Percentiles rank a stretch among this genome's conserved stretches.
Conservation (phyloP, 73 alveolate genomes). For the Uronychia setigera region DNA sequence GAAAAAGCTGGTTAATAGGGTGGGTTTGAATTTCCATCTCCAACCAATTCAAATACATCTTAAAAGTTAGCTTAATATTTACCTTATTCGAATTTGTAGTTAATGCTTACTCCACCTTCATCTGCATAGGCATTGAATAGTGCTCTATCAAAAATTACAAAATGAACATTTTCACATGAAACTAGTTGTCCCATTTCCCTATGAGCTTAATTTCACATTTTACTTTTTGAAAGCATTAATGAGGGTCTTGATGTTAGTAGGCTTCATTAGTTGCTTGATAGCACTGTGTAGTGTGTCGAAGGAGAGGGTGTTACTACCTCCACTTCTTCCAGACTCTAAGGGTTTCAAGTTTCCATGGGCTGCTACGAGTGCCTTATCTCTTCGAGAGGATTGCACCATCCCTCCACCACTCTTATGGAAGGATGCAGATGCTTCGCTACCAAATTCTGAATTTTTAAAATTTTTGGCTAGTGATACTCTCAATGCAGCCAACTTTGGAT, state of each 20-base stretch:
- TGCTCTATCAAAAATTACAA: not conserved
- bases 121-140: not conserved
- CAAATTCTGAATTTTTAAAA: not conserved
- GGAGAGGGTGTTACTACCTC: not conserved
- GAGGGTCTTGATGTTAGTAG: not conserved
- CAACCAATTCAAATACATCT: not conserved
- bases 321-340: not conserved
- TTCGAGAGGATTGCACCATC: not conserved
- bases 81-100: not conserved
- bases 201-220: not conserved
- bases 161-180: not conserved
- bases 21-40: not conserved
- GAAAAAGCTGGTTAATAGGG: not conserved
- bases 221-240: not conserved
- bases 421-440: too few species aligned
- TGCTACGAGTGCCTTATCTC: too few species aligned
- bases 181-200: not conserved
- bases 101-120: not conserved
- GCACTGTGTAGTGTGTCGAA: not conserved
- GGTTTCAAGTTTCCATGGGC: too few species aligned
- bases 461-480: not conserved
- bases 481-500: not conserved
- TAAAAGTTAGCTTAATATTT: not conserved
- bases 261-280: not conserved
- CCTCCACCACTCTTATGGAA: not conserved